phyloP scores from a whole-genome alignment of 1,284 basidiomycete genomes.

The Trichosporon faecale region DNA sequence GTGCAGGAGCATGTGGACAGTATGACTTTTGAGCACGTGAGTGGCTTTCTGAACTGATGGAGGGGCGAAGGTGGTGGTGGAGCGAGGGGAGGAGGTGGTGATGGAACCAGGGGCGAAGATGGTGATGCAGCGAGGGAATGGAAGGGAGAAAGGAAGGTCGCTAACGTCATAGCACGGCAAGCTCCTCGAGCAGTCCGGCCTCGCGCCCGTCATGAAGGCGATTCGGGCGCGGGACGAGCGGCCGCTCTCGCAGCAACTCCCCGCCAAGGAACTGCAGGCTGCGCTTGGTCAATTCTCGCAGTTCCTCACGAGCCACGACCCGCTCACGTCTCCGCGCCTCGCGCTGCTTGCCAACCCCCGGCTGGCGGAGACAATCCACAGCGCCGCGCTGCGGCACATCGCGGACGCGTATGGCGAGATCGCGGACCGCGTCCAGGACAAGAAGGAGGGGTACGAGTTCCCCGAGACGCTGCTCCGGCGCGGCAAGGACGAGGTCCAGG shows the following conservation, averaged over 20 bases:
- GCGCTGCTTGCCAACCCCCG: conserved; percentile 66
- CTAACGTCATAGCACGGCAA: conserved; percentile 60
- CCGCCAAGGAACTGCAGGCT: conserved; percentile 45
- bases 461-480: conserved; percentile 79
- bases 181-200: conserved; percentile 69
- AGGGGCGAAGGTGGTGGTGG: too few species aligned
- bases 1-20: conserved; percentile 63
- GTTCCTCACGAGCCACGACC: conserved; percentile 54
- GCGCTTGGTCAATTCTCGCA: conserved; percentile 49
- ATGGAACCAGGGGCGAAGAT: too few species aligned
- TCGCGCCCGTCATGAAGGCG: conserved; percentile 63
- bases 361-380: conserved; percentile 69
- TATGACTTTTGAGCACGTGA: conserved; percentile 76
- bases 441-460: conserved; percentile 79
- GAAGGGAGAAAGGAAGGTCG: too few species aligned
- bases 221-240: conserved; percentile 64
- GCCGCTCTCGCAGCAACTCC: conserved; percentile 51
- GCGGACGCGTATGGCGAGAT: conserved; percentile 66
- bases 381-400: conserved; percentile 65
- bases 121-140: too few species aligned
- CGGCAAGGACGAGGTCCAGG: conserved; percentile 54
- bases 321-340: conserved; percentile 61
- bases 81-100: too few species aligned
- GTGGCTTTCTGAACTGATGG: conserved; percentile 41
- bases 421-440: conserved; percentile 68